A percentile compares a stretch with the other conserved stretches of the same genome.
These are phyloP conservation scores for Bipolaris sorokiniana DNA, from an alignment of 2,329 filamentous ascomycete genomes.

Conservation along the genomic window DNA sequence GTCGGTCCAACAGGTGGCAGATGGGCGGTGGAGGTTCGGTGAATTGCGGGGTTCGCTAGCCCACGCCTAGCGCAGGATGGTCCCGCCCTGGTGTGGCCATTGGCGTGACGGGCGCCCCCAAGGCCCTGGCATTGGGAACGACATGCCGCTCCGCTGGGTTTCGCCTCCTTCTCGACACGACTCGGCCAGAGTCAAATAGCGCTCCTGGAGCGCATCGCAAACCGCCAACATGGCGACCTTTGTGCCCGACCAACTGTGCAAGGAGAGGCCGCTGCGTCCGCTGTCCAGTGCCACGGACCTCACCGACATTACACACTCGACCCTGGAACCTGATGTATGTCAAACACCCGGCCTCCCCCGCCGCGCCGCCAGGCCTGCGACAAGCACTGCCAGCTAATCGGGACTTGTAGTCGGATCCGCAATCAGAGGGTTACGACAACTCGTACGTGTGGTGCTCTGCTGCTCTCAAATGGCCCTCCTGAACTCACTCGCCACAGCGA, in stretches of 20 bases:
- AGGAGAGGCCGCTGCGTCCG: constrained; percentile 22
- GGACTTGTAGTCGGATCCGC: constrained; percentile 27
- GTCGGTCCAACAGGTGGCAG: constrained; percentile 14
- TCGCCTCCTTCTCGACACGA: constrained; percentile 24
- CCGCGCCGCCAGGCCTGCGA: constrained; percentile 9
- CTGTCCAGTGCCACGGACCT: constrained; percentile 31
- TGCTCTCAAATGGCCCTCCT: neutral
- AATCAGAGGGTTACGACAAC: constrained; percentile 40
- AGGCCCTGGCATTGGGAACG: constrained; percentile 26
- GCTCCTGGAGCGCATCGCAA: constrained; percentile 4
- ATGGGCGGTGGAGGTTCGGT: constrained; percentile 16
- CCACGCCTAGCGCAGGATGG: constrained; percentile 14
- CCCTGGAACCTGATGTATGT: constrained; percentile 27
- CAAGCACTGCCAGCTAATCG: constrained; percentile 22
- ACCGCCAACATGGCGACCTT: constrained; percentile 17
- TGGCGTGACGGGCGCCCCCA: constrained; percentile 23
- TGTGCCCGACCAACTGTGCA: constrained; percentile 3
- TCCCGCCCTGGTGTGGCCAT: constrained; percentile 19
- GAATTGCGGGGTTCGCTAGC: constrained; percentile 19
- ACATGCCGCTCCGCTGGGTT: constrained; percentile 26
- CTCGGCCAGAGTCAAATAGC: constrained; percentile 13
- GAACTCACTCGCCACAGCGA: constrained; percentile 38
- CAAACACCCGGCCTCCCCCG: constrained; percentile 12
- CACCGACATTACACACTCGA: constrained; percentile 26
- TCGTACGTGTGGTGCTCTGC: constrained; percentile 33